phyloP scores from a whole-genome alignment of 169 alveolate genomes.

The Cryptosporidium viatorum region DNA sequence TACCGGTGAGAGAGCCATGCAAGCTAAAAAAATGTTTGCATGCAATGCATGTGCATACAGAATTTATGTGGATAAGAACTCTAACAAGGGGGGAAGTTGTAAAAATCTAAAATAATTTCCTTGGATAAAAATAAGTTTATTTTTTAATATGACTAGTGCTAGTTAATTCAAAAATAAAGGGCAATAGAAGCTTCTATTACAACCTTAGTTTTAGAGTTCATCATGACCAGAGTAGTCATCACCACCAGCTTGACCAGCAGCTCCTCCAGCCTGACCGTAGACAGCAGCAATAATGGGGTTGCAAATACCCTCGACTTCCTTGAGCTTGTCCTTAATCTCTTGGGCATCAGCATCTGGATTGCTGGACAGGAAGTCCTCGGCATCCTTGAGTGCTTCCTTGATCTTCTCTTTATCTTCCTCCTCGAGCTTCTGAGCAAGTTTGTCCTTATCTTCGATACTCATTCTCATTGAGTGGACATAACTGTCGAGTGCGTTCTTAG shows the following conservation, averaged over 20 bases:
- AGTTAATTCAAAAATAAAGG: not conserved
- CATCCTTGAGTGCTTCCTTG: constrained; percentile 90
- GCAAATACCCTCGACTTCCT: constrained; percentile 92
- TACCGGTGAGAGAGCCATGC: not conserved
- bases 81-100: not conserved
- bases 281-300: constrained; percentile 94
- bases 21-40: not conserved
- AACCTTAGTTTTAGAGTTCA: constrained; percentile 78
- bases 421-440: constrained; percentile 90
- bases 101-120: not conserved
- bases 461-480: constrained; percentile 92
- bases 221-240: constrained; percentile 85
- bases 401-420: constrained; percentile 92
- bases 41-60: not conserved
- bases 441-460: constrained; percentile 92
- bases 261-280: constrained; percentile 91
- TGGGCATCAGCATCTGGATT: constrained; percentile 94
- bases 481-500: constrained; percentile 92
- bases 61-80: not conserved
- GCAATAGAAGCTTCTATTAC: not conserved
- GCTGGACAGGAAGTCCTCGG: constrained; percentile 91
- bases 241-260: constrained; percentile 85
- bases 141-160: not conserved
- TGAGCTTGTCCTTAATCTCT: constrained; percentile 91
- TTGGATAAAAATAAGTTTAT: not conserved